phyloP scores from a whole-genome alignment of 345 rosid species.

The Salix viminalis region DNA sequence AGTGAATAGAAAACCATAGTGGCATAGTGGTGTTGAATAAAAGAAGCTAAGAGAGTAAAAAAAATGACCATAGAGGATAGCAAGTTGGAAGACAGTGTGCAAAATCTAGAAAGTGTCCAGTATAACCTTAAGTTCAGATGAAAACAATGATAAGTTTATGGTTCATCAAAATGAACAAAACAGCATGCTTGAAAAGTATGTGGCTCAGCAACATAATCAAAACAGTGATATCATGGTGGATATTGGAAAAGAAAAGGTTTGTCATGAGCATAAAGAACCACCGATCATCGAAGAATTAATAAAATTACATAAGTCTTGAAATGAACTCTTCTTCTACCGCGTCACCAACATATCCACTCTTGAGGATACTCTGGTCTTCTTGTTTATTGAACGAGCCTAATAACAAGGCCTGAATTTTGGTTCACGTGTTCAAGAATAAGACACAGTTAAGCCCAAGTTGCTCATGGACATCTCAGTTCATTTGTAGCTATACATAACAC shows the following conservation, averaged over 20 bases:
- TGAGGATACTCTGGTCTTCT: background rate
- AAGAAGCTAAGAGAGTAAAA: background rate
- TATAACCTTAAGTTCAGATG: background rate
- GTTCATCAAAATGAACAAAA: background rate
- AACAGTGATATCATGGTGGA: background rate
- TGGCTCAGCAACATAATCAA: background rate
- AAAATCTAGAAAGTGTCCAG: background rate
- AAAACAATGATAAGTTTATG: background rate
- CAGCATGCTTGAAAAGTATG: background rate
- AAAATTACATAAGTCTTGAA: background rate
- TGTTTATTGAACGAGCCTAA: background rate
- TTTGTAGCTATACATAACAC: no score
- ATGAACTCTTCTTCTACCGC: background rate
- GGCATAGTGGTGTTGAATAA: background rate
- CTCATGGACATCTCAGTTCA: background rate
- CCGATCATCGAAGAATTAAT: background rate
- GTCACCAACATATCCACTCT: background rate
- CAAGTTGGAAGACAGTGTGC: background rate
- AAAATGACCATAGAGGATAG: background rate
- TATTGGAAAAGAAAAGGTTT: background rate
- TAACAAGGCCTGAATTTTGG: background rate
- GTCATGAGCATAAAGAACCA: background rate
- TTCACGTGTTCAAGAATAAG: background rate
- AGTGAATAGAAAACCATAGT: background rate
- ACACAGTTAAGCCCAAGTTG: background rate